These are phyloP conservation scores for Penicillium macrosclerotiorum DNA, from an alignment of 495 filamentous ascomycete genomes.

Conservation along the genomic window DNA sequence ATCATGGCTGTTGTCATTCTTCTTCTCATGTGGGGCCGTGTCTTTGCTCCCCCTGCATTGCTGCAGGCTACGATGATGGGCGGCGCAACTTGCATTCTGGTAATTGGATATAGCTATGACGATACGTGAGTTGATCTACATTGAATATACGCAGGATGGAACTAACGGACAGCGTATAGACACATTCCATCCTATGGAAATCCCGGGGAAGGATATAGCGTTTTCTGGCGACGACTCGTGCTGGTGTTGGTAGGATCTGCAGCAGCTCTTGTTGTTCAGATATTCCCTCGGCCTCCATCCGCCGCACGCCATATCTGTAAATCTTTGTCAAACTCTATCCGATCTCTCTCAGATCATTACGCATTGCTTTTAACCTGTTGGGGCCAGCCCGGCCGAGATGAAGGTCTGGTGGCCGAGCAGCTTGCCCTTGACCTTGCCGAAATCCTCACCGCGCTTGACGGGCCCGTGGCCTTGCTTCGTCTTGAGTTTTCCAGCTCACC, in stretches of 20 bases:
- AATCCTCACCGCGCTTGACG: slow-evolving; percentile 28
- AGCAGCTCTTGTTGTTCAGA: slow-evolving; percentile 38
- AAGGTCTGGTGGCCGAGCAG: slow-evolving; percentile 30
- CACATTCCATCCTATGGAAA: slow-evolving; percentile 41
- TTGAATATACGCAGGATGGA: neutral
- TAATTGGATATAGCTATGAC: slow-evolving; percentile 39
- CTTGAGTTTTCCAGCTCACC: slow-evolving; percentile 43
- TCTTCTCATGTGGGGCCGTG: slow-evolving; percentile 36
- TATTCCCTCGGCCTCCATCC: slow-evolving; percentile 44
- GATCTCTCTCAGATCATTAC: slow-evolving; percentile 43
- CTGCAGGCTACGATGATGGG: slow-evolving; percentile 38
- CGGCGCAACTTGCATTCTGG: slow-evolving; percentile 40
- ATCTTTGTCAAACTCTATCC: slow-evolving; percentile 35
- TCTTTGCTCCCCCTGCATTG: slow-evolving; percentile 31
- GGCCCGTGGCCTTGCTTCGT: slow-evolving; percentile 30
- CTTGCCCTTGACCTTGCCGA: slow-evolving; percentile 35
- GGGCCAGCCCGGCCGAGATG: slow-evolving; percentile 26
- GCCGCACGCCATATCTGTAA: slow-evolving; percentile 42
- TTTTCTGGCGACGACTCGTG: slow-evolving; percentile 45
- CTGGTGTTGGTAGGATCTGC: slow-evolving; percentile 41
- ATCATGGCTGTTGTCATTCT: slow-evolving; percentile 33
- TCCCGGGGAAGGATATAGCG: slow-evolving; percentile 41
- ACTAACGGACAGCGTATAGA: slow-evolving; percentile 6
- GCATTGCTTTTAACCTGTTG: slow-evolving; percentile 44
- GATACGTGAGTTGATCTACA: slow-evolving; percentile 30